Conservation (phyloP, 257 asterid species). For the Gentiana dahurica region DNA sequence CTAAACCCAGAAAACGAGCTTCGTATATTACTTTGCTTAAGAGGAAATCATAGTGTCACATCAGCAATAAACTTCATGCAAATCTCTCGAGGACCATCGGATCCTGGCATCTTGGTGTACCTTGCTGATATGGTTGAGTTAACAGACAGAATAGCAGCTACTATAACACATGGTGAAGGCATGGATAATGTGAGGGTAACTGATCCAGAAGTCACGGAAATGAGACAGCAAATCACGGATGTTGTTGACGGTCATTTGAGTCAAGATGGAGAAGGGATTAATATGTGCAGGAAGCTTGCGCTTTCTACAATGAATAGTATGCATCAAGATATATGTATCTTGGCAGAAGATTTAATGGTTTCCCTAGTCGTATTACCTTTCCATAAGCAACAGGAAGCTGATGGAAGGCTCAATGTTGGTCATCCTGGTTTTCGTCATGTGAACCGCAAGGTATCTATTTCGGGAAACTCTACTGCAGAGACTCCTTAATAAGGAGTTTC, state of each 20-base stretch:
- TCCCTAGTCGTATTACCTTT: conserved; percentile 68
- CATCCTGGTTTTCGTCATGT: conserved; percentile 74
- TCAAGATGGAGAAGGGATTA: conserved; percentile 51
- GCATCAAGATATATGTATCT: conserved; percentile 76
- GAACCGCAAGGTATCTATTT: conserved; percentile 55
- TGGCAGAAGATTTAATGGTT: conserved; percentile 62
- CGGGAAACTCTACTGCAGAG: too few species aligned
- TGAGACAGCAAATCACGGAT: conserved; percentile 47
- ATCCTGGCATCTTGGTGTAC: conserved; percentile 65
- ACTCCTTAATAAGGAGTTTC: not conserved
- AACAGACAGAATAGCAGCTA: conserved; percentile 64
- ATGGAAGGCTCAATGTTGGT: conserved; percentile 58
- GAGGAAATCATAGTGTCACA: conserved; percentile 32
- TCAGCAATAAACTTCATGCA: conserved; percentile 58
- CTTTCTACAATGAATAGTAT: conserved; percentile 58
- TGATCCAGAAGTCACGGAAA: conserved; percentile 45
- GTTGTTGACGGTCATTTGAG: conserved; percentile 26
- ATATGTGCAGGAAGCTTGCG: conserved; percentile 50
- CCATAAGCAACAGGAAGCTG: conserved; percentile 61
- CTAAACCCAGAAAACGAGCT: conserved; percentile 43
- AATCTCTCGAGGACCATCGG: conserved; percentile 50
- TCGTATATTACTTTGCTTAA: conserved; percentile 53
- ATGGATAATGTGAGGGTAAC: conserved; percentile 45
- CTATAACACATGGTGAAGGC: conserved; percentile 41
- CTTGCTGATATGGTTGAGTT: conserved; percentile 75